A percentile compares a stretch with the other conserved stretches of the same genome.
Conservation (phyloP, 495 filamentous ascomycete genomes). For the Annulohypoxylon stygium region DNA sequence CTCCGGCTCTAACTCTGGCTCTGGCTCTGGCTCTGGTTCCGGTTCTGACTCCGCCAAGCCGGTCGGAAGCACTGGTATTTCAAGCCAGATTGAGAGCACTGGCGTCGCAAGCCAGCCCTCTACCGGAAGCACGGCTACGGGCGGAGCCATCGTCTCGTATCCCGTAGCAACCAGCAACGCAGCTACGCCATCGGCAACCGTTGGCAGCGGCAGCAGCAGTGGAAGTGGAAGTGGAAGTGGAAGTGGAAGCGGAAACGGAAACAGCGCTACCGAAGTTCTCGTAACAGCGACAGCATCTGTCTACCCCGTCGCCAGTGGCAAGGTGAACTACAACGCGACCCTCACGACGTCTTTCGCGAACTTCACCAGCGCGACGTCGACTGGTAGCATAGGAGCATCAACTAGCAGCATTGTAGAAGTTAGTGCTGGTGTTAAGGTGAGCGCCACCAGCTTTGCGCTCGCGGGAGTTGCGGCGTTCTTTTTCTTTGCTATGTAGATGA, state of each 20-base stretch:
- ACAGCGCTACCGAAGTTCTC: slow-evolving; percentile 36
- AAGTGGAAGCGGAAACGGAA: slow-evolving; percentile 29
- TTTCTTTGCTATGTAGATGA: slow-evolving; percentile 48
- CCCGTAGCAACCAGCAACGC: slow-evolving; percentile 3
- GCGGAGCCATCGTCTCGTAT: not conserved
- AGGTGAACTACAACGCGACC: slow-evolving; percentile 40
- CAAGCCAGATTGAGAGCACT: slow-evolving; percentile 26
- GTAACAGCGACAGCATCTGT: slow-evolving; percentile 39
- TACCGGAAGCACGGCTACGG: not conserved
- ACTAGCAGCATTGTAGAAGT: slow-evolving; percentile 36
- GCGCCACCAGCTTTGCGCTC: slow-evolving; percentile 51
- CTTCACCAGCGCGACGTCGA: slow-evolving; percentile 1
- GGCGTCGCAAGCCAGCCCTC: slow-evolving; percentile 3
- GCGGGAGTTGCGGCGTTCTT: slow-evolving; percentile 49
- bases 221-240: slow-evolving; percentile 26
- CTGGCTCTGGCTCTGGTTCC: not conserved
- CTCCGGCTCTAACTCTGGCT: slow-evolving; percentile 2
- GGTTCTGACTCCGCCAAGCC: slow-evolving; percentile 16
- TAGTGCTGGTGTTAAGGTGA: slow-evolving; percentile 49
- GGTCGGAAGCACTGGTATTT: not conserved
- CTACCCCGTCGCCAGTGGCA: slow-evolving; percentile 34
- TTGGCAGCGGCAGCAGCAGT: slow-evolving; percentile 29
- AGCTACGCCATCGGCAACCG: slow-evolving; percentile 11
- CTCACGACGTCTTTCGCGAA: slow-evolving; percentile 25
- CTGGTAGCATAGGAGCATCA: not conserved